These are phyloP conservation scores for Lactifluus echinatus DNA, from an alignment of 768 basidiomycete species.

Conservation along the genomic window DNA sequence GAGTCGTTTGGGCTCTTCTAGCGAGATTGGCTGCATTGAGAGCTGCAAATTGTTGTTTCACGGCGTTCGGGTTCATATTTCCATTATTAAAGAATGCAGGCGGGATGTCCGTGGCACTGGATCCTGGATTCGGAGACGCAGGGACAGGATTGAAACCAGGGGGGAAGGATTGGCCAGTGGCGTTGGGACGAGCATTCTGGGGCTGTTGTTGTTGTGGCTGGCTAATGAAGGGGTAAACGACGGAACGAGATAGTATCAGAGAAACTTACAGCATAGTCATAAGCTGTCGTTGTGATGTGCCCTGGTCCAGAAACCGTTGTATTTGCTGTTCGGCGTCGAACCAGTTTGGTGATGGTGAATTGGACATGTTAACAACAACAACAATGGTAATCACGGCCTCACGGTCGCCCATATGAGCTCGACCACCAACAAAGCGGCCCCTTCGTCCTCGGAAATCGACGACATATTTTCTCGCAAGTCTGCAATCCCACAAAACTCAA, in stretches of 20 bases:
- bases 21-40: conserved; percentile 56
- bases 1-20: conserved; percentile 38
- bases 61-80: conserved; percentile 54
- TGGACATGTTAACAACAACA: neutral
- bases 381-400: neutral
- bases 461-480: conserved; percentile 58
- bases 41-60: conserved; percentile 80
- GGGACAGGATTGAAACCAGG: conserved; percentile 9
- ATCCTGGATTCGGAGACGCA: conserved; percentile 15
- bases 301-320: conserved; percentile 19
- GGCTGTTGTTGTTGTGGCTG: conserved; percentile 13
- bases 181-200: conserved; percentile 7
- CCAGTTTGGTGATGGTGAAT: conserved; percentile 13
- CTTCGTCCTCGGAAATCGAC: conserved; percentile 63
- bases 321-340: conserved; percentile 15
- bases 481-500: conserved; percentile 18
- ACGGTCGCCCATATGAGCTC: neutral
- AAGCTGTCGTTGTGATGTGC: conserved; percentile 14
- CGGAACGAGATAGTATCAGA: neutral
- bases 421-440: neutral
- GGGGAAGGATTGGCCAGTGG: conserved; percentile 7
- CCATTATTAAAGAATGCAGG: conserved; percentile 2
- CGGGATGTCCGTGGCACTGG: conserved; percentile 3
- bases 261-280: conserved; percentile 21
- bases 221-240: neutral